A percentile compares a stretch with the other conserved stretches of the same genome.
These are phyloP conservation scores for Zymoseptoria passerinii DNA, from an alignment of 2,329 filamentous ascomycete genomes.

Conservation along the genomic window DNA sequence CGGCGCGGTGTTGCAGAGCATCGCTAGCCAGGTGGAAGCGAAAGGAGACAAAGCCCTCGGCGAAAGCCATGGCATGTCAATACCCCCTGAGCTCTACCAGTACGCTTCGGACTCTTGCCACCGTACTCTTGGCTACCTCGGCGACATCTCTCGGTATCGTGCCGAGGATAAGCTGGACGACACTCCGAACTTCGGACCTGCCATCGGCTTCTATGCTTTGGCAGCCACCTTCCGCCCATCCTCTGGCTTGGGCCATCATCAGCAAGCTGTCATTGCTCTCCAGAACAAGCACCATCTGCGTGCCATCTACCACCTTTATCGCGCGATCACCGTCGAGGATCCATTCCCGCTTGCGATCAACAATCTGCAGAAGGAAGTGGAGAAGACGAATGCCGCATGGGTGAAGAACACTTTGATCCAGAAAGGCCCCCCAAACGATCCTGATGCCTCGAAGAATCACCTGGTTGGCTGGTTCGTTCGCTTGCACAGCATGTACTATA, in stretches of 20 bases:
- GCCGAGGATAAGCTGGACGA: slow-evolving; percentile 63
- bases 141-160: slow-evolving; percentile 84
- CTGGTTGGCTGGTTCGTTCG: slow-evolving; percentile 76
- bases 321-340: slow-evolving; percentile 64
- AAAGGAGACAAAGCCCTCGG: slow-evolving; percentile 8
- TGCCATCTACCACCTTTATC: slow-evolving; percentile 82
- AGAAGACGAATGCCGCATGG: slow-evolving; percentile 52
- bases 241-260: slow-evolving; percentile 78
- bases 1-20: slow-evolving; percentile 48
- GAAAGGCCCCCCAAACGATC: slow-evolving; percentile 32
- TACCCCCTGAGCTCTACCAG: slow-evolving; percentile 41
- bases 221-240: slow-evolving; percentile 70
- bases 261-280: slow-evolving; percentile 77
- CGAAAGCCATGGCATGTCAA: slow-evolving; percentile 18
- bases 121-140: slow-evolving; percentile 73
- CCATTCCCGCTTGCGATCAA: slow-evolving; percentile 65
- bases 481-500: slow-evolving; percentile 77
- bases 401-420: slow-evolving; percentile 46
- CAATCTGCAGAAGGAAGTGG: slow-evolving; percentile 76
- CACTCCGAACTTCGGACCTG: slow-evolving; percentile 67
- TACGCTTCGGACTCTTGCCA: slow-evolving; percentile 68
- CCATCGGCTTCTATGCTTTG: slow-evolving; percentile 75
- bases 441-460: slow-evolving; percentile 51
- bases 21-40: slow-evolving; percentile 37
- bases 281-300: slow-evolving; percentile 72